phyloP scores from a whole-genome alignment of 805 yeast species.

The Yarrowia bubula region DNA sequence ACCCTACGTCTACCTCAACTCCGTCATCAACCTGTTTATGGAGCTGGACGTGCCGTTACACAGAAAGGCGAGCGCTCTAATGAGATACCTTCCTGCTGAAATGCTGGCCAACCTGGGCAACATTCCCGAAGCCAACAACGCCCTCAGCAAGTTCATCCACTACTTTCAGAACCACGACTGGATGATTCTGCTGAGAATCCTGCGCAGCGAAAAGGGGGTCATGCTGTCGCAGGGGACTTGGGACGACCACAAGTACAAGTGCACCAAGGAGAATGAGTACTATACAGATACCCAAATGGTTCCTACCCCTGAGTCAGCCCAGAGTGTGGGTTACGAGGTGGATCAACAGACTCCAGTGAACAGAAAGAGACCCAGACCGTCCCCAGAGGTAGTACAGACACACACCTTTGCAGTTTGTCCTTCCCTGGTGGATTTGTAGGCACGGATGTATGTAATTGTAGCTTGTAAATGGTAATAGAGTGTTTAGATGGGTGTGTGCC shows the following conservation, averaged over 20 bases:
- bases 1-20: neutral
- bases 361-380: neutral
- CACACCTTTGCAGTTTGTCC: neutral
- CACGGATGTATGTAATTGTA: no score
- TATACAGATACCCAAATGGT: neutral
- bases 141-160: neutral
- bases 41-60: neutral
- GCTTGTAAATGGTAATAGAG: no score
- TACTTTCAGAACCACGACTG: slow-evolving; percentile 8
- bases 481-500: no score
- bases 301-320: neutral
- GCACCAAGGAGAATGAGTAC: neutral
- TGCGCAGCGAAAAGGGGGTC: neutral
- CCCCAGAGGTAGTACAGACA: neutral
- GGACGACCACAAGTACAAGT: no score
- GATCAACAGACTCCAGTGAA: neutral
- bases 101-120: neutral
- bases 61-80: slow-evolving; percentile 1
- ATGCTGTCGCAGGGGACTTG: neutral
- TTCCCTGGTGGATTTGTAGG: neutral
- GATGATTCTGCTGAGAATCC: neutral
- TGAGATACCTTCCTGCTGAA: neutral
- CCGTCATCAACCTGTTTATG: neutral
- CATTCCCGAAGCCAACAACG: neutral
- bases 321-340: neutral